These are phyloP conservation scores for Pichia sp. DNA, from an alignment of 1,139 yeast species.

Conservation along the genomic window DNA sequence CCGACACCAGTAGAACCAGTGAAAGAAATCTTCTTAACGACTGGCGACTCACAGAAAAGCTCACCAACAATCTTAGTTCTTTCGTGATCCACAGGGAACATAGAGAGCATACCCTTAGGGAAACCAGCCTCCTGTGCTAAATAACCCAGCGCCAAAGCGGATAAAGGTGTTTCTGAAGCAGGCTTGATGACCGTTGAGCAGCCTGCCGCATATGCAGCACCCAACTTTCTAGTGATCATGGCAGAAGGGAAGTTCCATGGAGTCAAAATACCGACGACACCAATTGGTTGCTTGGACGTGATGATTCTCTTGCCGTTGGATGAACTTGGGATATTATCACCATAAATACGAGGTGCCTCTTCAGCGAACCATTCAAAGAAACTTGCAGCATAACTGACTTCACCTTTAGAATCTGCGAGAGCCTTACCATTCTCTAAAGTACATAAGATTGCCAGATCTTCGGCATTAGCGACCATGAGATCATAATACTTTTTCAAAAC, in stretches of 20 bases:
- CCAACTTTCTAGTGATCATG: constrained; percentile 89
- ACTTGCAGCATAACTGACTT: constrained; percentile 67
- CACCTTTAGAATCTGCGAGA: constrained; percentile 69
- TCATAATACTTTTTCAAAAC: constrained; percentile 61
- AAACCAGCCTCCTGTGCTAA: constrained; percentile 77
- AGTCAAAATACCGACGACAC: constrained; percentile 86
- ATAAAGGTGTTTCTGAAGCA: constrained; percentile 82
- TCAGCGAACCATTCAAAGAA: constrained; percentile 91
- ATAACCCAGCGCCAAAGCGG: constrained; percentile 75
- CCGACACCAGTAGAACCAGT: constrained; percentile 95
- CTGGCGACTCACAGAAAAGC: constrained; percentile 62
- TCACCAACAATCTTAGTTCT: constrained; percentile 56
- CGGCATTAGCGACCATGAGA: constrained; percentile 59
- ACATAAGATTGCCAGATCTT: constrained; percentile 68
- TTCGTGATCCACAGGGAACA: constrained; percentile 51
- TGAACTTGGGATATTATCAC: constrained; percentile 65
- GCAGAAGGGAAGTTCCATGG: constrained; percentile 98
- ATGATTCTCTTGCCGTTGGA: constrained; percentile 52
- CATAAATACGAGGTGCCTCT: constrained; percentile 76
- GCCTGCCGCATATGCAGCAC: constrained; percentile 92
- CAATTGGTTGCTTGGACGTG: constrained; percentile 75
- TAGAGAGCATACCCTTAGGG: constrained; percentile 75
- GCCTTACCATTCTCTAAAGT: constrained; percentile 88
- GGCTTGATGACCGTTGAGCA: constrained; percentile 91
- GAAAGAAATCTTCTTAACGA: constrained; percentile 73